These are phyloP conservation scores for Cyclocybe aegerita DNA, from an alignment of 768 basidiomycete genomes.

Conservation along the genomic window DNA sequence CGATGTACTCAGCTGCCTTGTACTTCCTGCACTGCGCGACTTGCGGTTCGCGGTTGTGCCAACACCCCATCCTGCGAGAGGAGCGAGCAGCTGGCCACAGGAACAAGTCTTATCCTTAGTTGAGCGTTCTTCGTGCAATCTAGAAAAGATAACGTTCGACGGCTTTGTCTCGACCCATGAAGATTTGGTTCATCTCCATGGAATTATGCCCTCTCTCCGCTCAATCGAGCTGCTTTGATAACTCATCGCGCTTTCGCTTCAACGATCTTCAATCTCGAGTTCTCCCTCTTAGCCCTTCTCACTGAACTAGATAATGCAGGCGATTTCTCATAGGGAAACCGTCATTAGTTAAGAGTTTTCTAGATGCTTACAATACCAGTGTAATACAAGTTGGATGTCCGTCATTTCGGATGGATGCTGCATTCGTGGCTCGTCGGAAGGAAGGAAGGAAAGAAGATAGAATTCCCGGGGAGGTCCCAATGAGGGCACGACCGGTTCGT, in stretches of 20 bases:
- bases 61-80: conserved; percentile 19
- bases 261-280: not conserved
- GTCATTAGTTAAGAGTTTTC: conserved; percentile 1
- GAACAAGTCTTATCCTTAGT: conserved; percentile 14
- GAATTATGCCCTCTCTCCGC: conserved; percentile 9
- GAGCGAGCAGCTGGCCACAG: conserved; percentile 19
- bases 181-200: conserved; percentile 7
- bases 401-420: conserved; percentile 4
- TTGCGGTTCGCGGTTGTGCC: conserved; percentile 18
- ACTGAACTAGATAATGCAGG: not conserved
- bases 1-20: conserved; percentile 17
- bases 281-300: not conserved
- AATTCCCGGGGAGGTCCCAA: conserved; percentile 3
- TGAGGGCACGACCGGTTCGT: too few species aligned
- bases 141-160: conserved; percentile 12
- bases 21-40: conserved; percentile 18
- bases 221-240: not conserved
- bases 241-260: not conserved
- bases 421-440: not conserved
- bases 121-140: conserved; percentile 17
- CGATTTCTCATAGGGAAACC: not conserved
- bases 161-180: conserved; percentile 10
- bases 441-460: not conserved
- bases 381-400: conserved; percentile 23
- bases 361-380: conserved; percentile 23